phyloP scores from a whole-genome alignment of 208 protist species.

The Perkinsela sp. region DNA sequence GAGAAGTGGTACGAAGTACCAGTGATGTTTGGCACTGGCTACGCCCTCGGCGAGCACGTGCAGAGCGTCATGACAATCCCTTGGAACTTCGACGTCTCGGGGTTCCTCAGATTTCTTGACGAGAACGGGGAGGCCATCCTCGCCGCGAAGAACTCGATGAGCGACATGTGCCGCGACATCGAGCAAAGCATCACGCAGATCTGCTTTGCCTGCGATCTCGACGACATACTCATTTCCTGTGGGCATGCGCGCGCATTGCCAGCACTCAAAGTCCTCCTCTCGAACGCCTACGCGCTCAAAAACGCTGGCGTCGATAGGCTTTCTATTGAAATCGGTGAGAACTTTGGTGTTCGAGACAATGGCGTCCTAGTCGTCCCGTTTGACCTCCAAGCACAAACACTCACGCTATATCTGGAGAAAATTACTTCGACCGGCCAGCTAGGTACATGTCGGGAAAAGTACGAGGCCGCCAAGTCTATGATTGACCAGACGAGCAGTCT shows the following conservation, averaged over 20 bases:
- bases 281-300: constrained; percentile 31
- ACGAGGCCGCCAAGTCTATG: constrained; percentile 43
- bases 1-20: constrained; percentile 54
- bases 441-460: constrained; percentile 4
- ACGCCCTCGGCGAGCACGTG: constrained; percentile 26
- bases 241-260: constrained; percentile 26
- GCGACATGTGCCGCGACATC: constrained; percentile 19
- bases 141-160: constrained; percentile 13
- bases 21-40: constrained; percentile 36
- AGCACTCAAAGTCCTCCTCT: constrained; percentile 28
- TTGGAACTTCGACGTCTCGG: constrained; percentile 42
- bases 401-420: constrained; percentile 34
- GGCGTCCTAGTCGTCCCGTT: constrained; percentile 43
- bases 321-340: constrained; percentile 36
- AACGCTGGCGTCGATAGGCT: constrained; percentile 28
- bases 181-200: constrained; percentile 46
- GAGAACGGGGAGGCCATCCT: constrained; percentile 30
- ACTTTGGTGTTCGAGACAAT: constrained; percentile 43
- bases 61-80: constrained; percentile 40
- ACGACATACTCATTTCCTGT: constrained; percentile 65
- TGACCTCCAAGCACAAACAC: constrained; percentile 8
- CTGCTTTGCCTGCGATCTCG: constrained; percentile 23
- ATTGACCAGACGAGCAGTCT: constrained; percentile 63
- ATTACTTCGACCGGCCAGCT: constrained; percentile 6
- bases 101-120: constrained; percentile 45